Conservation (phyloP, 768 basidiomycete genomes). For the Cystofilobasidium bisporidii region DNA sequence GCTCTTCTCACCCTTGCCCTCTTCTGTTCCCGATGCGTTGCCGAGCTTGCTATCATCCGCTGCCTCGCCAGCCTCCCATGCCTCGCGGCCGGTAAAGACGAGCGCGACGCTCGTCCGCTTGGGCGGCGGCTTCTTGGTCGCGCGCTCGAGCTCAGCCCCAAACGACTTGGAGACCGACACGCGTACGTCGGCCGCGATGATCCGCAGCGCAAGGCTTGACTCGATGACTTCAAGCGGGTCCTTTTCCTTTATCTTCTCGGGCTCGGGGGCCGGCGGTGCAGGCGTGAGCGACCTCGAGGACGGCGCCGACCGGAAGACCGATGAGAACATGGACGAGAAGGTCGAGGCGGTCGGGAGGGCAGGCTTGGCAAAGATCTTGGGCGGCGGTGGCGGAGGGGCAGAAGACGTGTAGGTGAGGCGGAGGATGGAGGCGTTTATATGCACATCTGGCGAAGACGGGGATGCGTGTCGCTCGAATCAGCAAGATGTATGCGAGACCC, state of each 20-base stretch:
- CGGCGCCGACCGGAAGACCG: slow-evolving; percentile 39
- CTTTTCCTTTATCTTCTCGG: slow-evolving; percentile 8
- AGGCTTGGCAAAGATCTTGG: slow-evolving; percentile 30
- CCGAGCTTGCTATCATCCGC: slow-evolving; percentile 51
- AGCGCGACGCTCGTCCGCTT: slow-evolving; percentile 62
- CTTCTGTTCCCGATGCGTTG: slow-evolving; percentile 49
- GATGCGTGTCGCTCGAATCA: too few relatives aligned
- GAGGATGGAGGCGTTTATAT: slow-evolving; percentile 73
- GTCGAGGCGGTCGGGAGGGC: slow-evolving; percentile 31
- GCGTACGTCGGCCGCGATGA: slow-evolving; percentile 39
- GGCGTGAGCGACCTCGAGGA: slow-evolving; percentile 3
- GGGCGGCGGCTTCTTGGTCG: slow-evolving; percentile 92
- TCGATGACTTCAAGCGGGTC: slow-evolving; percentile 37
- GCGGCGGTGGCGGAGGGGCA: slow-evolving; percentile 35
- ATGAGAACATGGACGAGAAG: slow-evolving; percentile 44
- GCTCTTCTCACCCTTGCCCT: slow-evolving; percentile 49
- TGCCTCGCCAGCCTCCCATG: slow-evolving; percentile 42
- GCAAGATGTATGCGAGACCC: too few relatives aligned
- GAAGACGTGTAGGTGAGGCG: slow-evolving; percentile 59
- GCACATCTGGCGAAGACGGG: slow-evolving; percentile 48
- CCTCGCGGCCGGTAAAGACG: slow-evolving; percentile 51
- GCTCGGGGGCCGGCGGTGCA: slow-evolving; percentile 1
- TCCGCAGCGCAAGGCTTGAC: slow-evolving; percentile 34
- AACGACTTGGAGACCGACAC: slow-evolving; percentile 39
- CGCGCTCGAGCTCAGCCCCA: slow-evolving; percentile 60